A percentile compares a stretch with the other conserved stretches of the same genome.
phyloP scores from a whole-genome alignment of 306 rosid genomes.

The Pueraria montana region DNA sequence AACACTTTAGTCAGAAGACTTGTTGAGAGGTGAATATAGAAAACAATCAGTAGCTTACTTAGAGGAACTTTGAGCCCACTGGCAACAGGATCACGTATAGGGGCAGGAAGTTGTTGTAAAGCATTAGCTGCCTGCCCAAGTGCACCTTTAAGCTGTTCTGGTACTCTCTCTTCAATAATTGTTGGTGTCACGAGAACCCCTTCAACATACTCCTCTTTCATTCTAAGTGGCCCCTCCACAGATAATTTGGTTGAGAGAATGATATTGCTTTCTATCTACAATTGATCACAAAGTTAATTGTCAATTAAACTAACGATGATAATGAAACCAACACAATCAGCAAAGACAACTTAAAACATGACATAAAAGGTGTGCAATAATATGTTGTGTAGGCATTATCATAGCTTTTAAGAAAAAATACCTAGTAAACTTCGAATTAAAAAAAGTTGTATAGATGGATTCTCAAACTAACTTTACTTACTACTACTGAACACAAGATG shows the following conservation, averaged over 20 bases:
- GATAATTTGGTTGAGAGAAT: conserved; percentile 73
- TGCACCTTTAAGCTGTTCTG: conserved; percentile 90
- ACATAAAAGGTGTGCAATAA: conserved; percentile 7
- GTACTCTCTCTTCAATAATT: conserved; percentile 81
- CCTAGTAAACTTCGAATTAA: no score
- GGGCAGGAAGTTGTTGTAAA: conserved; percentile 84
- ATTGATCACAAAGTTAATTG: conserved; percentile 39
- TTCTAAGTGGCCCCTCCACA: conserved; percentile 94
- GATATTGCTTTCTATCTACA: conserved; percentile 85
- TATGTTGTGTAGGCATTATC: neutral
- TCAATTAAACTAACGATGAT: conserved; percentile 22
- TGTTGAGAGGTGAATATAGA: conserved; percentile 26
- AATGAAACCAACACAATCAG: conserved; percentile 29
- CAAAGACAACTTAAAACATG: conserved; percentile 20
- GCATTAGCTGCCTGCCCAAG: conserved; percentile 79
- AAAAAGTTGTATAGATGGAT: conserved; percentile 4
- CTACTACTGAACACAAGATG: conserved; percentile 13
- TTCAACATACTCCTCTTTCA: conserved; percentile 94
- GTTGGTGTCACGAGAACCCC: conserved; percentile 81
- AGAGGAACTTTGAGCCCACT: conserved; percentile 87
- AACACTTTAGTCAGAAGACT: conserved; percentile 19
- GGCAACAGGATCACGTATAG: conserved; percentile 75
- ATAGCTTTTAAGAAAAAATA: conserved; percentile 25
- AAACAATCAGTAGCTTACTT: conserved; percentile 58
- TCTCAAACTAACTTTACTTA: conserved; percentile 13